These are phyloP conservation scores for Dicorynia guianensis DNA, from an alignment of 306 rosid species.

Conservation along the genomic window DNA sequence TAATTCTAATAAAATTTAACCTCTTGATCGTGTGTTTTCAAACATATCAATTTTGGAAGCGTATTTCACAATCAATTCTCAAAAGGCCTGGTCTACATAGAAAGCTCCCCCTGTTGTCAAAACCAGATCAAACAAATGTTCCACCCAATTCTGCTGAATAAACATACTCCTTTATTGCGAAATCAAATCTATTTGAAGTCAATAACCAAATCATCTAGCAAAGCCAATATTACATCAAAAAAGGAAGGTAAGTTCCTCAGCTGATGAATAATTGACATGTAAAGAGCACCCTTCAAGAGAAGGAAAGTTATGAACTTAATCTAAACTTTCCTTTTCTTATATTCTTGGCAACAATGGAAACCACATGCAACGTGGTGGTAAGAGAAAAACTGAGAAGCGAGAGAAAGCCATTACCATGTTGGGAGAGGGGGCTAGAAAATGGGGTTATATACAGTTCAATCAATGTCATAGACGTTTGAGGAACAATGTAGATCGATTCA, in stretches of 20 bases:
- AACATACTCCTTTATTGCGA: constrained; percentile 20
- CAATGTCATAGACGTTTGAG: constrained; percentile 39
- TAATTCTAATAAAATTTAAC: constrained; percentile 45
- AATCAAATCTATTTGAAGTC: constrained; percentile 42
- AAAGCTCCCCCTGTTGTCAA: constrained; percentile 34
- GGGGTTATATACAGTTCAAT: constrained; percentile 28
- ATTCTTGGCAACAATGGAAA: constrained; percentile 23
- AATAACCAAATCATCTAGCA: constrained; percentile 31
- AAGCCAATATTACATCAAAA: constrained; percentile 39
- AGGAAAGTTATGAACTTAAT: constrained; percentile 33
- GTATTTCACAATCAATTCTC: constrained; percentile 4
- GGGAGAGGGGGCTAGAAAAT: background rate
- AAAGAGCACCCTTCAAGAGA: background rate
- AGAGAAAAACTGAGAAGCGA: constrained; percentile 26
- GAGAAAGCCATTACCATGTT: constrained; percentile 41
- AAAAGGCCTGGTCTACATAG: constrained; percentile 13
- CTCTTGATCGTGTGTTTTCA: constrained; percentile 39
- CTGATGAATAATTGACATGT: constrained; percentile 26
- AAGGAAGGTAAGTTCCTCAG: constrained; percentile 26
- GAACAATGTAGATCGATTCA: constrained; percentile 47
- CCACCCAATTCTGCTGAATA: constrained; percentile 35
- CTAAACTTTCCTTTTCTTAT: constrained; percentile 28
- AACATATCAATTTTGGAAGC: constrained; percentile 25
- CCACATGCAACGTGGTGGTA: constrained; percentile 14
- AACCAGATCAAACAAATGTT: constrained; percentile 38